Evolutionary conservation across 2,329 filamentous ascomycete species (phyloP).

Genomic region (Fusarium sp.): DNA sequence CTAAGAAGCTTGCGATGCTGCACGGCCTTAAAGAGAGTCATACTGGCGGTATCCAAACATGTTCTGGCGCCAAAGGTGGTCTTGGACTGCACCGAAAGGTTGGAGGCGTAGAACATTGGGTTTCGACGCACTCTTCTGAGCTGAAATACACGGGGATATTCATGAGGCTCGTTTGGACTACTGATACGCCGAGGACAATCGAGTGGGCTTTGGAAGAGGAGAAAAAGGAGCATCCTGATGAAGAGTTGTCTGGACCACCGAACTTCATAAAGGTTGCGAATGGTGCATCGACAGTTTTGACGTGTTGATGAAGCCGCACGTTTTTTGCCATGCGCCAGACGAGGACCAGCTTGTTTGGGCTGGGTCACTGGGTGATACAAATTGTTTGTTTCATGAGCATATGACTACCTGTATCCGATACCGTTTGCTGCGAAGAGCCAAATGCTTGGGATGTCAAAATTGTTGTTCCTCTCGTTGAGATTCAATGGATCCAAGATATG

Average conservation of each 20-base stretch:
- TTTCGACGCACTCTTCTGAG: constrained; percentile 24
- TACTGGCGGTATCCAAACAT: constrained; percentile 9
- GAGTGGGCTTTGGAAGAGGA: constrained; percentile 38
- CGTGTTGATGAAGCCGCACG: background rate
- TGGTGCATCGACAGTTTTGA: constrained; percentile 27
- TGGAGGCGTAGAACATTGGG: constrained; percentile 37
- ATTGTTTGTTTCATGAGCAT: background rate
- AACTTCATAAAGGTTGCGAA: constrained; percentile 25
- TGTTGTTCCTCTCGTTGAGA: background rate
- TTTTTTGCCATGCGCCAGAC: background rate
- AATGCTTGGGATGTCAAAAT: background rate
- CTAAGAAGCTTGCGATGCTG: constrained; percentile 39
- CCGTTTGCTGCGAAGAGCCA: rapidly evolving
- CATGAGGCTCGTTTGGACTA: constrained; percentile 21
- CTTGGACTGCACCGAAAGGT: constrained; percentile 34
- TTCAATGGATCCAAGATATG: background rate
- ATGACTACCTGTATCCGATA: background rate
- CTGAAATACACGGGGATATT: constrained; percentile 28
- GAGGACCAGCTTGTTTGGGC: background rate
- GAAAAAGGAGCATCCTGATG: background rate
- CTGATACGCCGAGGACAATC: constrained; percentile 28
- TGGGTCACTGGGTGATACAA: background rate
- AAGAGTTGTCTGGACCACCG: background rate
- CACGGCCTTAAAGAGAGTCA: constrained; percentile 40
- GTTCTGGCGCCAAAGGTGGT: constrained; percentile 24